phyloP scores from a whole-genome alignment of 805 yeast genomes.

The Ogataea nitratoaversa region DNA sequence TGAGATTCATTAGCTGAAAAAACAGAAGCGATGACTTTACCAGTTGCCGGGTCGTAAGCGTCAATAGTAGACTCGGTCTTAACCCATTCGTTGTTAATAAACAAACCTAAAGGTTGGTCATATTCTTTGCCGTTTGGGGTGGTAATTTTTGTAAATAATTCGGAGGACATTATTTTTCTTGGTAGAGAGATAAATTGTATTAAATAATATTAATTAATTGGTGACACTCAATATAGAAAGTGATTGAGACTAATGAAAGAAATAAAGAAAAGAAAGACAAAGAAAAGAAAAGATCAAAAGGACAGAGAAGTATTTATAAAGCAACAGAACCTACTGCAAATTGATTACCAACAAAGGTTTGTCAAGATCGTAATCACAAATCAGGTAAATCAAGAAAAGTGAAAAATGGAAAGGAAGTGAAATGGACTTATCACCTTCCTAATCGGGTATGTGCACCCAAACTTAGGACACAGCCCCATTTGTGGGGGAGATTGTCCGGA shows the following conservation, averaged over 20 bases:
- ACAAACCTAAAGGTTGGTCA: slow-evolving; percentile 46
- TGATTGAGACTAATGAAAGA: no score
- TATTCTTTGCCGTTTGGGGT: slow-evolving; percentile 29
- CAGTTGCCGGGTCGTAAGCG: slow-evolving; percentile 40
- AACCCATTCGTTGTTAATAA: slow-evolving; percentile 55
- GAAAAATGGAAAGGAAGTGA: not conserved
- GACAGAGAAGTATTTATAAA: no score
- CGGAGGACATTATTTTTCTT: slow-evolving; percentile 6
- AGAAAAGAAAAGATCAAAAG: no score
- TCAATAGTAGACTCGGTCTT: slow-evolving; percentile 22
- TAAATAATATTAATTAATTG: no score
- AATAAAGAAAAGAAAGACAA: no score
- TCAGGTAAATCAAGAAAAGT: not conserved
- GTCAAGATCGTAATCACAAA: no score
- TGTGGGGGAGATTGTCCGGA: no score
- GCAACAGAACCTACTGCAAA: no score
- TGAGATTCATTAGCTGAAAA: slow-evolving; percentile 55
- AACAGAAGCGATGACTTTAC: slow-evolving; percentile 54
- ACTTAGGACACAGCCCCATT: not conserved
- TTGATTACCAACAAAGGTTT: no score
- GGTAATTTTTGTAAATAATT: slow-evolving; percentile 22
- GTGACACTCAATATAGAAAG: no score
- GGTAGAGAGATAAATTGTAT: not conserved
- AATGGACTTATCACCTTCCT: not conserved
- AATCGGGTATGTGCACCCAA: not conserved